Evolutionary conservation across 768 basidiomycete species (phyloP).

Genomic region (Saitozyma sp.): DNA sequence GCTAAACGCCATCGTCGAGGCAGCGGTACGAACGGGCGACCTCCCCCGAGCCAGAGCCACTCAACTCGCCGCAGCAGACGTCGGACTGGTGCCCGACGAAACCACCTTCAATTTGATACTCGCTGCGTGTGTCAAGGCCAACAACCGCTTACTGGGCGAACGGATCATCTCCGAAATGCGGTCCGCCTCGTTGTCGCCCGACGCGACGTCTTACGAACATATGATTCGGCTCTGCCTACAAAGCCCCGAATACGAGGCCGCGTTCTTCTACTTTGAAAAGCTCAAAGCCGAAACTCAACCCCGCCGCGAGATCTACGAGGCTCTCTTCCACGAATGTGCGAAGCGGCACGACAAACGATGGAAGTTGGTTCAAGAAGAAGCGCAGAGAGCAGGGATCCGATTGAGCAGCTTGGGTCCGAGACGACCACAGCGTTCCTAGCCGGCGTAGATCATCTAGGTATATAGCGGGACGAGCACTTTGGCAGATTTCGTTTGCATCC

Average conservation of each 20-base stretch:
- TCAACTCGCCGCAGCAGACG: slow-evolving; percentile 66
- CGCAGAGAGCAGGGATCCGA: slow-evolving; percentile 50
- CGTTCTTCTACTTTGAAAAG: slow-evolving; percentile 84
- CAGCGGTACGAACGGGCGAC: slow-evolving; percentile 64
- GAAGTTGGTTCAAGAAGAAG: slow-evolving; percentile 67
- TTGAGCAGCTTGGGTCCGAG: too few relatives aligned
- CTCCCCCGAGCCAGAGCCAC: slow-evolving; percentile 73
- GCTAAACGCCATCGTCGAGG: slow-evolving; percentile 69
- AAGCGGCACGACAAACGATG: slow-evolving; percentile 63
- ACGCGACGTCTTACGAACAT: slow-evolving; percentile 65
- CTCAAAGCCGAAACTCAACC: slow-evolving; percentile 70
- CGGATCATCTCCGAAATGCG: slow-evolving; percentile 69
- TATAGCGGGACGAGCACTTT: too few relatives aligned
- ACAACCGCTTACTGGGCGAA: slow-evolving; percentile 69
- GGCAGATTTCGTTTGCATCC: too few relatives aligned
- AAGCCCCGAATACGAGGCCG: slow-evolving; percentile 74
- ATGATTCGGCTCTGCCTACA: slow-evolving; percentile 71
- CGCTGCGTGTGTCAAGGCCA: slow-evolving; percentile 62
- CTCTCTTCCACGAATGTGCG: slow-evolving; percentile 64
- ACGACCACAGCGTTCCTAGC: too few relatives aligned
- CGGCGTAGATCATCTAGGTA: too few relatives aligned
- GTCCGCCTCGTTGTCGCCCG: slow-evolving; percentile 57
- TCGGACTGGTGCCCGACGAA: slow-evolving; percentile 62
- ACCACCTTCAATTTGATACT: slow-evolving; percentile 72
- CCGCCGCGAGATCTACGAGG: slow-evolving; percentile 59